Conservation (phyloP, 2,329 filamentous ascomycete genomes). For the Claviceps fusiformis region DNA sequence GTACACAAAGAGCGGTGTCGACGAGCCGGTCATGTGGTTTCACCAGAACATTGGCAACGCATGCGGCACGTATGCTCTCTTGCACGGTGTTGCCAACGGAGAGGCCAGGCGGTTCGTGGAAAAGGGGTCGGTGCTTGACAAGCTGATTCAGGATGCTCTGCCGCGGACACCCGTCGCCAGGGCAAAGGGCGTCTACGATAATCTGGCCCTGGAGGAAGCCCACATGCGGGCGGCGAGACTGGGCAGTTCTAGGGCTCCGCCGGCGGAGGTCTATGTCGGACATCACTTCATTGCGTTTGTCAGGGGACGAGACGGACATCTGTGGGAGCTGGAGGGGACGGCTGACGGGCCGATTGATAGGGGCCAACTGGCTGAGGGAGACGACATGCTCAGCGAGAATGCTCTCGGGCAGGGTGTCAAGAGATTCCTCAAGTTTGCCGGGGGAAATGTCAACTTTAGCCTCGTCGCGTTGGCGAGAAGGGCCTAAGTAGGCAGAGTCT, state of each 20-base stretch:
- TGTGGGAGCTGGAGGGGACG: constrained; percentile 72
- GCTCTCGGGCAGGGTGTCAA: constrained; percentile 49
- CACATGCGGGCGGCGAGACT: constrained; percentile 55
- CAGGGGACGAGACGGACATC: constrained; percentile 44
- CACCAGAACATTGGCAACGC: constrained; percentile 74
- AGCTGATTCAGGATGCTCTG: constrained; percentile 47
- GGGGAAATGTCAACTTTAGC: constrained; percentile 25
- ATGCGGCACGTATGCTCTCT: constrained; percentile 64
- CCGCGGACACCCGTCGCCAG: constrained; percentile 45
- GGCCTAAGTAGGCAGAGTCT: not conserved
- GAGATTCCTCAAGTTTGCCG: constrained; percentile 25
- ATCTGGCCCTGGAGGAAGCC: constrained; percentile 54
- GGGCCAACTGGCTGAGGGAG: constrained; percentile 36
- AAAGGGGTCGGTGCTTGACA: constrained; percentile 39
- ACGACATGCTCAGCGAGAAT: constrained; percentile 51
- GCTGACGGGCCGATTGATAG: constrained; percentile 61
- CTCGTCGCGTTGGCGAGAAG: constrained; percentile 22
- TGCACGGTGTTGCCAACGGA: constrained; percentile 64
- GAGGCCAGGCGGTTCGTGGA: constrained; percentile 40
- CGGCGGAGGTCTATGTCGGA: constrained; percentile 46
- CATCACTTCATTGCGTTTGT: constrained; percentile 76
- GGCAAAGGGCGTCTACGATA: constrained; percentile 59
- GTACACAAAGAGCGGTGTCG: constrained; percentile 20
- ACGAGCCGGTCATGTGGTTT: constrained; percentile 67
- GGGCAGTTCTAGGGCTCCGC: constrained; percentile 54